A percentile compares a stretch with the other conserved stretches of the same genome.
These are phyloP conservation scores for Eimeria tenella DNA, from an alignment of 169 alveolate genomes.

Conservation along the genomic window DNA sequence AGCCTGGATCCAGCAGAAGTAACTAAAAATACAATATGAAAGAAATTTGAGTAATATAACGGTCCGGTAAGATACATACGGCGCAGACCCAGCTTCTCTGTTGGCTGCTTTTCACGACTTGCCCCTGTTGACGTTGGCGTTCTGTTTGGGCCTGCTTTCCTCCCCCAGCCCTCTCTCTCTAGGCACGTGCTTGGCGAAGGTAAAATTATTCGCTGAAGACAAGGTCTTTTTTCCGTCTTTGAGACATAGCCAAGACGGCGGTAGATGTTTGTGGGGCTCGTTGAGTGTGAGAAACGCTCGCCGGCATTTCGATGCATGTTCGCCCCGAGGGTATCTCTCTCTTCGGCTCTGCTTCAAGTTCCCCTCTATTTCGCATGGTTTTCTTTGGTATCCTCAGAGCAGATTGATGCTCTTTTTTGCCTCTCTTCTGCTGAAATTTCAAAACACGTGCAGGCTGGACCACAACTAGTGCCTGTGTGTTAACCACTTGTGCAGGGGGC, in stretches of 20 bases:
- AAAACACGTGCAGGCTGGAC: conserved; percentile 33
- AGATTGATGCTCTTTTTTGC: background rate
- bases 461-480: conserved; percentile 51
- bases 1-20: no score
- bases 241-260: conserved; percentile 47
- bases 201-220: background rate
- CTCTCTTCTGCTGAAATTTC: background rate
- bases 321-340: background rate
- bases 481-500: conserved; percentile 19
- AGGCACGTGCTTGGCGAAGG: background rate
- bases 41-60: no score
- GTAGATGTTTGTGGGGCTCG: conserved; percentile 38
- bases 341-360: conserved; percentile 22
- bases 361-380: background rate
- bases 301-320: conserved; percentile 26
- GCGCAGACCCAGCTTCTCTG: no score
- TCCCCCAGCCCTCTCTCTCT: background rate
- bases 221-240: background rate
- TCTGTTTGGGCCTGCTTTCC: background rate
- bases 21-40: no score
- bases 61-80: no score
- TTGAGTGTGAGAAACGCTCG: conserved; percentile 28
- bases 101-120: background rate
- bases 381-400: background rate
- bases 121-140: conserved; percentile 21